A percentile compares a stretch with the other conserved stretches of the same genome.
phyloP scores from a whole-genome alignment of 208 protist species.

The Acanthamoeba healyi region DNA sequence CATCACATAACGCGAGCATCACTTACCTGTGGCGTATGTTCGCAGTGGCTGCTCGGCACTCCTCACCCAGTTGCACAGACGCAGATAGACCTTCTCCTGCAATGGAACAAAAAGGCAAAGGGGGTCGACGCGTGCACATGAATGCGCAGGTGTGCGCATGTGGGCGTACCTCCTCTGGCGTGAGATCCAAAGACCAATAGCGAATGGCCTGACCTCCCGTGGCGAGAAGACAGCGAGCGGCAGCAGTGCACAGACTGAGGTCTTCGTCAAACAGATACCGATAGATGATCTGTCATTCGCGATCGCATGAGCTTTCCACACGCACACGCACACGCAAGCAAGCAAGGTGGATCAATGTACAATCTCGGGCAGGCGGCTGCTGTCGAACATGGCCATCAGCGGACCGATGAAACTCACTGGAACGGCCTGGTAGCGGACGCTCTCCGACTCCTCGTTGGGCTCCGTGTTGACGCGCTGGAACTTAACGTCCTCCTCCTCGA shows the following conservation, averaged over 20 bases:
- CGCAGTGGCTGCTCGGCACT: conserved; percentile 5
- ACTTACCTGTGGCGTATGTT: conserved; percentile 54
- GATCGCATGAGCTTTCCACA: not conserved
- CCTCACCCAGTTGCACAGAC: not conserved
- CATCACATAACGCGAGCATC: no score
- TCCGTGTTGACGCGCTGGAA: conserved; percentile 68
- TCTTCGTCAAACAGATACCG: conserved; percentile 51
- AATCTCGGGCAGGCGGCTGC: conserved; percentile 53
- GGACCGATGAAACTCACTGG: conserved; percentile 60
- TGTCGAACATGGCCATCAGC: conserved; percentile 66
- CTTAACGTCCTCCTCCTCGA: conserved; percentile 69
- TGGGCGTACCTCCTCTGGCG: not conserved
- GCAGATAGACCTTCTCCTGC: conserved; percentile 50
- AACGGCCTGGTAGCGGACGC: conserved; percentile 36
- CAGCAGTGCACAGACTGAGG: conserved; percentile 1
- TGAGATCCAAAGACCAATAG: conserved; percentile 68
- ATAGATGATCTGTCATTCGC: conserved; percentile 25
- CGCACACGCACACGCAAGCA: no score
- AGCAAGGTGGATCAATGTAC: not conserved
- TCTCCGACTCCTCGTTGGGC: conserved; percentile 50
- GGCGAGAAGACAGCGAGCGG: conserved; percentile 41
- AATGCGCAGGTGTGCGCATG: not conserved
- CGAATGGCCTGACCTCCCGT: conserved; percentile 20
- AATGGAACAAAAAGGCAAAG: not conserved
- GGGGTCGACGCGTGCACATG: not conserved